Evolutionary conservation across 495 filamentous ascomycete species (phyloP), one percentile per base, ranked within the genome.

Genomic region (Chaetomidium leptoderma): DNA sequence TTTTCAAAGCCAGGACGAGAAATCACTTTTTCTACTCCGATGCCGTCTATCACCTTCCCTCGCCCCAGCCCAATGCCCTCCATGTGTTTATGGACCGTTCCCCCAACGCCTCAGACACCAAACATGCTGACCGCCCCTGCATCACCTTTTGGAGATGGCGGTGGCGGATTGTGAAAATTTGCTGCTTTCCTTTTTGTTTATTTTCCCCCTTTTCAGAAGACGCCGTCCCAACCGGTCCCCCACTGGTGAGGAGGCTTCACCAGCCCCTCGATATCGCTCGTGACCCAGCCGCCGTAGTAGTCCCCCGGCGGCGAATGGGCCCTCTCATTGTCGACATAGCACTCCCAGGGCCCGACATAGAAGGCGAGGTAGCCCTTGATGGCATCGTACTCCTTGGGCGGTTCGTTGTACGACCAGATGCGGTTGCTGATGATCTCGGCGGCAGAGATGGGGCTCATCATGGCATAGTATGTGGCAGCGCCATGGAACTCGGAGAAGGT

Each of bases 251-350:
- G 49, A 4, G 78, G 78, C 69, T 83, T 83, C 13, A 81, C 72
- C 3, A 71, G 70, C 24, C 80, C 78, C 62, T 80, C 77, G 57
- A 84, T 72, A 40, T 84, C 80, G 58, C 70, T 74, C 27, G 80
- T 83, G 47, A 79, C 70, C 81, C 81, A 84, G 4, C 81, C 81
- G 40, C 79, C 81, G 63, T 83, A 83, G 58, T 80, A 84, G 60
- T 83, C 81, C 29, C 81, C 79, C 26, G 76, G 79, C 66, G 82
- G 81, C 27, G 80, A 60, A 64, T 75, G 69, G 29, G 81, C 81
- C 48, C 74, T 69, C 68, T 84, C 81, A n/a, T 80, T 81, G 70
- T 84, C 80, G 14, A 83, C 81, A 61, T 66, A 83, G 63, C 81
- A 84, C 39, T 81, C 76, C 81, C 81, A 83, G 14, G 81, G 81